phyloP scores from a whole-genome alignment of 805 yeast genomes.

The Candida verbasci region DNA sequence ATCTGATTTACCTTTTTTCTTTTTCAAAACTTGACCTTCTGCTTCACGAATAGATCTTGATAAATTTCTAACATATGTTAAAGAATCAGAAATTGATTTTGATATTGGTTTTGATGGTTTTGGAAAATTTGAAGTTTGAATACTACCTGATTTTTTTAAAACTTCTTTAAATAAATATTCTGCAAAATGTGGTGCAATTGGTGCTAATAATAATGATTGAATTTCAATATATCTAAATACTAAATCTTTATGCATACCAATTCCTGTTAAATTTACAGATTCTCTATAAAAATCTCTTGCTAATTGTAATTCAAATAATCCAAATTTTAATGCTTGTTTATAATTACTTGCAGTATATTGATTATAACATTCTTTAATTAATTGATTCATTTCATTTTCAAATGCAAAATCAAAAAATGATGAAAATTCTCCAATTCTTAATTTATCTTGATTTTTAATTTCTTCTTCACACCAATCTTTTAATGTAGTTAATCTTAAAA shows the following conservation, averaged over 20 bases:
- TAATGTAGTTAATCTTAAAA: slow-evolving; percentile 83
- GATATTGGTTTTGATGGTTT: slow-evolving; percentile 65
- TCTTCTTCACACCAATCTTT: slow-evolving; percentile 94
- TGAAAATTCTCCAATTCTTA: slow-evolving; percentile 47
- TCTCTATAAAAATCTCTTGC: slow-evolving; percentile 97
- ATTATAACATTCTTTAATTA: slow-evolving; percentile 69
- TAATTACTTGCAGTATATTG: slow-evolving; percentile 71
- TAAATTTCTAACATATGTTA: slow-evolving; percentile 73
- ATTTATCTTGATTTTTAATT: slow-evolving; percentile 44
- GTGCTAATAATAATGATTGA: slow-evolving; percentile 81
- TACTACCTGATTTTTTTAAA: slow-evolving; percentile 58
- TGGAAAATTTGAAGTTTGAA: slow-evolving; percentile 80
- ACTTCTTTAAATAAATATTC: slow-evolving; percentile 87
- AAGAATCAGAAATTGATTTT: slow-evolving; percentile 56
- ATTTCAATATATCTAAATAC: slow-evolving; percentile 77
- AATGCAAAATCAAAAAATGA: slow-evolving; percentile 81
- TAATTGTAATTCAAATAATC: slow-evolving; percentile 90
- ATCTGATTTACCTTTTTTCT: slow-evolving; percentile 77
- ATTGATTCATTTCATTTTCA: slow-evolving; percentile 86
- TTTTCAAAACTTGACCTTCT: slow-evolving; percentile 77
- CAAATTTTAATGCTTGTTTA: slow-evolving; percentile 85
- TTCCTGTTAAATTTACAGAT: slow-evolving; percentile 40
- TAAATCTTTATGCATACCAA: slow-evolving; percentile 79
- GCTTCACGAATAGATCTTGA: slow-evolving; percentile 88
- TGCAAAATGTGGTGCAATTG: slow-evolving; percentile 94